phyloP scores from a whole-genome alignment of 352 stramenopile genomes.

The Phytophthora pistaciae region DNA sequence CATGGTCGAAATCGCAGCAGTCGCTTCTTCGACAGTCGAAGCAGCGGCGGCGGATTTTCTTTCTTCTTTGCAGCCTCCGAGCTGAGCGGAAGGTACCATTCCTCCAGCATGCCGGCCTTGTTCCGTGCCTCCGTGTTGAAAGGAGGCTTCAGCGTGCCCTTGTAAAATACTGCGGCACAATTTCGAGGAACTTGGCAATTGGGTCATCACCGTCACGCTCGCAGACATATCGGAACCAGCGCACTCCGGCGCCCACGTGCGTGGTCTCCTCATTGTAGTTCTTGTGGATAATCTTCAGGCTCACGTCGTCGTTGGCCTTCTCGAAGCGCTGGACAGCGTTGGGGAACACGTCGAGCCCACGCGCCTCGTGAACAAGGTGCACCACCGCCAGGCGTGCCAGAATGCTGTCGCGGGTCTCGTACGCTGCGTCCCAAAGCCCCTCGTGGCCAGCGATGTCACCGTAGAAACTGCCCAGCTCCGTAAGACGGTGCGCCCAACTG shows the following conservation, averaged over 20 bases:
- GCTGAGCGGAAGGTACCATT: constrained; percentile 60
- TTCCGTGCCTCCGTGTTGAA: constrained; percentile 66
- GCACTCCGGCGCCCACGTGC: constrained; percentile 50
- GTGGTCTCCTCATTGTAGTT: constrained; percentile 66
- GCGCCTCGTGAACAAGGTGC: constrained; percentile 68
- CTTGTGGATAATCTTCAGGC: constrained; percentile 54
- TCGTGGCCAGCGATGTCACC: constrained; percentile 56
- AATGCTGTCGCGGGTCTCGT: constrained; percentile 48
- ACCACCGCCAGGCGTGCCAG: constrained; percentile 58
- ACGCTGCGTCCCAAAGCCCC: constrained; percentile 63
- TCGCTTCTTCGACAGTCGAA: constrained; percentile 13
- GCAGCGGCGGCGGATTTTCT: background rate
- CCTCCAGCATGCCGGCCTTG: constrained; percentile 50
- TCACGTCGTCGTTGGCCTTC: constrained; percentile 51
- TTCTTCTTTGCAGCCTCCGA: constrained; percentile 15
- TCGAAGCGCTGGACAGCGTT: constrained; percentile 57
- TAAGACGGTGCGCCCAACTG: constrained; percentile 57
- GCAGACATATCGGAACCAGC: constrained; percentile 57
- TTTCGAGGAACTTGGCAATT: constrained; percentile 54
- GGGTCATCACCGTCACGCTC: constrained; percentile 40
- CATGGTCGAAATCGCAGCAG: constrained; percentile 24
- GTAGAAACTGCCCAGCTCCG: constrained; percentile 59
- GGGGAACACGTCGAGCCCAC: constrained; percentile 62
- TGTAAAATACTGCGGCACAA: constrained; percentile 62
- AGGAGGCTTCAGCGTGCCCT: constrained; percentile 58